These are phyloP conservation scores for Talaromyces islandicus DNA, from an alignment of 2,329 filamentous ascomycete species.

Conservation along the genomic window DNA sequence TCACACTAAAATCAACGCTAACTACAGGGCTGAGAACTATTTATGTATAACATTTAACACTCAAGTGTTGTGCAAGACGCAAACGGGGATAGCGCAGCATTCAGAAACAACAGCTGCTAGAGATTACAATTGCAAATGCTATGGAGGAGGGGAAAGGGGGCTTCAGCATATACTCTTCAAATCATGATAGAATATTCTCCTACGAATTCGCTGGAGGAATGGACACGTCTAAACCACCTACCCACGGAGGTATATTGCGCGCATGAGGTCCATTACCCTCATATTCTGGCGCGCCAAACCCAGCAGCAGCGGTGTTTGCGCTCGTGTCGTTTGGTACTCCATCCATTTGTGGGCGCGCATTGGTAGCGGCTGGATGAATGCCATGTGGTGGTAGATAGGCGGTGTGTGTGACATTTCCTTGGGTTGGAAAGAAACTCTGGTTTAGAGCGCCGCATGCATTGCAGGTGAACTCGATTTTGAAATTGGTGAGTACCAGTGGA, in stretches of 20 bases:
- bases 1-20: not conserved
- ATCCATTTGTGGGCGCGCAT: conserved; percentile 3
- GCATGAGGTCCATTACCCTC: not conserved
- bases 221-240: conserved; percentile 3
- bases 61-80: not conserved
- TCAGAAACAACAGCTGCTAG: not conserved
- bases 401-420: conserved; percentile 27
- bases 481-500: conserved; percentile 29
- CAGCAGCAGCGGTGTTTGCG: conserved; percentile 1
- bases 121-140: not conserved
- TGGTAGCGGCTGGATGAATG: conserved; percentile 2
- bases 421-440: conserved; percentile 33
- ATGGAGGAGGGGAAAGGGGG: not conserved
- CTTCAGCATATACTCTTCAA: not conserved
- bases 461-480: conserved; percentile 37
- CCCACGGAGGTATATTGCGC: conserved; percentile 8
- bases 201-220: conserved; percentile 7
- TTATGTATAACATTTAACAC: not conserved
- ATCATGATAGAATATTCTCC: not conserved
- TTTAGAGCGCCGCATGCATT: conserved; percentile 32
- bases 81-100: not conserved
- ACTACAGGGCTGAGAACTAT: not conserved
- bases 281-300: conserved; percentile 8
- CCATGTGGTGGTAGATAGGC: conserved; percentile 15
- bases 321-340: not conserved